phyloP scores from a whole-genome alignment of 2,329 filamentous ascomycete genomes.

The Trichoderma guizhouense region DNA sequence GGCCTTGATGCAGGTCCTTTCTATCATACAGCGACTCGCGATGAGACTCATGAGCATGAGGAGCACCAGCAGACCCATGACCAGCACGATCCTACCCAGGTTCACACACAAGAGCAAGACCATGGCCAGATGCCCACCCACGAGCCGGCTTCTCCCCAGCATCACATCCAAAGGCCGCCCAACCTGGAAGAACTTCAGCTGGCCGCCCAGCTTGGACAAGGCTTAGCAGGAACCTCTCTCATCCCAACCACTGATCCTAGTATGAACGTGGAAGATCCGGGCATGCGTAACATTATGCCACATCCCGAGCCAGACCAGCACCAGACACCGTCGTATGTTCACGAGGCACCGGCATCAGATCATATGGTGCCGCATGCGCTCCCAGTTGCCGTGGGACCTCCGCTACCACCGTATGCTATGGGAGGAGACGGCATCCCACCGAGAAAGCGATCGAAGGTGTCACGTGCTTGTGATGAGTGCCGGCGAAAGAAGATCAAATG shows the following conservation, averaged over 20 bases:
- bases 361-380: constrained; percentile 37
- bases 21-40: constrained; percentile 40
- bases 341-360: constrained; percentile 36
- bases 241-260: constrained; percentile 47
- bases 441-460: constrained; percentile 80
- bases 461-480: constrained; percentile 84
- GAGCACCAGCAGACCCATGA: constrained; percentile 23
- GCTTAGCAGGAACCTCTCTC: constrained; percentile 46
- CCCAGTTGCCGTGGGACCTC: constrained; percentile 36
- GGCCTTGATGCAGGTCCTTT: constrained; percentile 42
- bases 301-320: constrained; percentile 40
- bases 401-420: constrained; percentile 38
- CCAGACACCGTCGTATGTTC: constrained; percentile 36
- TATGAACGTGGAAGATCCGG: constrained; percentile 43
- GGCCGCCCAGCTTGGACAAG: constrained; percentile 56
- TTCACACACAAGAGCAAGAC: constrained; percentile 29
- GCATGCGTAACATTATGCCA: constrained; percentile 43
- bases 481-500: constrained; percentile 88
- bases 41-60: constrained; percentile 28
- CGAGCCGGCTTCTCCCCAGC: constrained; percentile 39
- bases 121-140: constrained; percentile 33
- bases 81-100: constrained; percentile 30
- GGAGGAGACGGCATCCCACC: constrained; percentile 62
- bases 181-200: constrained; percentile 57
- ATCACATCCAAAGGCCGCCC: constrained; percentile 41